Evolutionary conservation across 805 yeast genomes (phyloP), one percentile per base, ranked within the genome.

Genomic region (Candida adriatica): DNA sequence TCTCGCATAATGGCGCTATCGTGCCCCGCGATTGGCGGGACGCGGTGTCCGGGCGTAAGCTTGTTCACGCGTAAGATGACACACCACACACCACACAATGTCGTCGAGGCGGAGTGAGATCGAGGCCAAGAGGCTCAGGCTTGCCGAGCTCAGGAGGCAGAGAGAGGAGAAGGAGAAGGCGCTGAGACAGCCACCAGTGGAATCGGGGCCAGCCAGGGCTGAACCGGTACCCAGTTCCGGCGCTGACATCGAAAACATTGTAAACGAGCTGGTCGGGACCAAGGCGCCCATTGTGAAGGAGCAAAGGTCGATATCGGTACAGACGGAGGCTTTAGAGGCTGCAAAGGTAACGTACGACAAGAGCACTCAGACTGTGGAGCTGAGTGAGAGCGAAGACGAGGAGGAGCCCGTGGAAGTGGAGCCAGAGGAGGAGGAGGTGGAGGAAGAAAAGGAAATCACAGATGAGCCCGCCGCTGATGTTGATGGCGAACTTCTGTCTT

Each of bases 121-220:
- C 26, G 80, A 75, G 45, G 71, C 70, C 32, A 73, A 75, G 41
- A 58, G 63, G 35, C 66, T 61, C 27, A 61, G 66, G 32, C 50
- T 76, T 20, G 71, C 70, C 19, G 73, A 69, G 49, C 58, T 76
- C n/a, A 55, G 74, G 21, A 62, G 61, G 23, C 66, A 62, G 42
- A 49, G 79, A 19, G 67, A 59, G 30, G 57, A 49, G 34, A 54
- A 42, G 22, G 41, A 40, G 27, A 36, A 31, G 21, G 35, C 21
- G 23, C 24, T 32, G 26, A 31, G 42, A 15, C n/a, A 13, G 10
- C 26, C 37, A 3, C 7, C 13, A 15, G 29, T 30, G 3, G 29
- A 38, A 21, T 26, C 18, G 22, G 11, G 22, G 8, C 22, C 22
- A 19, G 11, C 22, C 11, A 19, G 8, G 10, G 11, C 8, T 19